These are phyloP conservation scores for Naganishia liquefaciens DNA, from an alignment of 1,284 basidiomycete species.

Conservation along the genomic window DNA sequence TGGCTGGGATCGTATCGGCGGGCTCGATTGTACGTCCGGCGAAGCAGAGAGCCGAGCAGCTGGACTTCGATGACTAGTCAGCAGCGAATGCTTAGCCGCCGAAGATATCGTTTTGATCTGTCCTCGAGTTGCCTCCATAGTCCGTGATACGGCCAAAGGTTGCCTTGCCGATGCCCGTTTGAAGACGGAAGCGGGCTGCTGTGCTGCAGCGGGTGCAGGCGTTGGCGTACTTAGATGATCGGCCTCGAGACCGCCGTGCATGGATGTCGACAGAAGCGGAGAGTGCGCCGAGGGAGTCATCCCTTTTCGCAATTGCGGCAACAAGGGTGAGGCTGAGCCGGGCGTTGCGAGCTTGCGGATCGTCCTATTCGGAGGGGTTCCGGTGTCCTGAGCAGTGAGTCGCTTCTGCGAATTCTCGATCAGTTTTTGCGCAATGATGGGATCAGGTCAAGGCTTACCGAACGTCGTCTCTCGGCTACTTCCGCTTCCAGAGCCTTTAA, in stretches of 20 bases:
- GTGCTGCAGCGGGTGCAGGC: background rate
- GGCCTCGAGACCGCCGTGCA: conserved; percentile 3
- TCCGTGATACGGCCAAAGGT: conserved; percentile 10
- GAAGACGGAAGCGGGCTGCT: conserved; percentile 17
- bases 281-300: conserved; percentile 23
- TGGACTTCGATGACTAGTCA: conserved; percentile 14
- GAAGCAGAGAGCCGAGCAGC: background rate
- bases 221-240: conserved; percentile 19
- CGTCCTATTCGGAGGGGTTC: background rate
- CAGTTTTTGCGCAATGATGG: background rate
- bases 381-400: background rate
- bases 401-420: background rate
- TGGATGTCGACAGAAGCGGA: conserved; percentile 24
- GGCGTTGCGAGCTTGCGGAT: conserved; percentile 8
- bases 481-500: conserved; percentile 43
- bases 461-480: conserved; percentile 34
- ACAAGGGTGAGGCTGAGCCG: conserved; percentile 12
- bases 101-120: conserved; percentile 24
- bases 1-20: background rate
- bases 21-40: conserved; percentile 2
- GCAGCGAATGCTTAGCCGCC: conserved; percentile 17
- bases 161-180: conserved; percentile 7
- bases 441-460: conserved; percentile 1
- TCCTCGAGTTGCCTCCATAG: conserved; percentile 23
- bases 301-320: conserved; percentile 23